phyloP scores from a whole-genome alignment of 306 rosid species.

The Sicyos baderoa region DNA sequence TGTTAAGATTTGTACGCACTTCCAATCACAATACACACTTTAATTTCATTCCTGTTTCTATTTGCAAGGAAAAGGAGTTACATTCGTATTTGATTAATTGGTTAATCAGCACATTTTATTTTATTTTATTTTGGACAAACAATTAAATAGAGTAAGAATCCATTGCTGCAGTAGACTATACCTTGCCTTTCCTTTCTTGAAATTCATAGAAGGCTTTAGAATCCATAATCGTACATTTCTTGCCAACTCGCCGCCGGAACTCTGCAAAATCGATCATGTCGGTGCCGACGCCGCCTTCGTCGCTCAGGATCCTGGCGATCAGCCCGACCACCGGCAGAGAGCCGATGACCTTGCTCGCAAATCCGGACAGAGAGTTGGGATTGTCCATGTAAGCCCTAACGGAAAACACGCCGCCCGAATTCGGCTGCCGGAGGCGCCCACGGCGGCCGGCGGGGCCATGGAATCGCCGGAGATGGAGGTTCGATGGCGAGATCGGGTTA shows the following conservation, averaged over 20 bases:
- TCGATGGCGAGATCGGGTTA: constrained; percentile 37
- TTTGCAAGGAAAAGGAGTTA: too few relatives aligned
- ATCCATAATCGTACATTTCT: constrained; percentile 50
- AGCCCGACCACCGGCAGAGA: constrained; percentile 79
- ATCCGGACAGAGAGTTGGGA: constrained; percentile 48
- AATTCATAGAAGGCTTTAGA: constrained; percentile 71
- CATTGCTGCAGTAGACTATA: neutral
- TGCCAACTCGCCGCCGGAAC: constrained; percentile 79
- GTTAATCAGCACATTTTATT: too few relatives aligned
- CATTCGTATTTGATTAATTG: too few relatives aligned
- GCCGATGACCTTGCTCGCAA: constrained; percentile 70
- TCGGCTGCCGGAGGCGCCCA: constrained; percentile 17
- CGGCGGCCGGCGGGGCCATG: constrained; percentile 14
- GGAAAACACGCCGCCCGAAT: constrained; percentile 29
- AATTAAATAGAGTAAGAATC: too few relatives aligned
- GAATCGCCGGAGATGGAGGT: constrained; percentile 28
- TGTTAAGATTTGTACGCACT: too few relatives aligned
- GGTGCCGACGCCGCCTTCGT: constrained; percentile 85
- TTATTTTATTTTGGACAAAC: neutral
- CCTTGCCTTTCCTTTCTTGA: constrained; percentile 64
- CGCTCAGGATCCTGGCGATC: constrained; percentile 62
- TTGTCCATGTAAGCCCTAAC: constrained; percentile 68
- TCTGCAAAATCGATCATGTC: constrained; percentile 77
- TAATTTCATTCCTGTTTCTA: too few relatives aligned
- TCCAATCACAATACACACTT: too few relatives aligned